Evolutionary conservation across 192 early-diverging fungal species (phyloP).

Genomic region (Thamnidium elegans): DNA sequence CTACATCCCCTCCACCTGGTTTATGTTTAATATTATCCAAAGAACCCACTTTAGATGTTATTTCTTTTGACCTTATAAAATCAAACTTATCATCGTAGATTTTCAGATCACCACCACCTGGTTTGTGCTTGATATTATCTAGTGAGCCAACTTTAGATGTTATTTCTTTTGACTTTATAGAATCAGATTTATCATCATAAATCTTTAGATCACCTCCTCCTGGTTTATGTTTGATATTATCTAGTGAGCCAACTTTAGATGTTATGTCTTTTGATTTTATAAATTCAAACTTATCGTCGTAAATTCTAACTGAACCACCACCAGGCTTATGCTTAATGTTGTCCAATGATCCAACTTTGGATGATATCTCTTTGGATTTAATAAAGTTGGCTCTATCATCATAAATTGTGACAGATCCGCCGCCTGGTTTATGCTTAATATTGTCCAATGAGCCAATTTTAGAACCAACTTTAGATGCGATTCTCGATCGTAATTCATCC

Average conservation of each 20-base stretch:
- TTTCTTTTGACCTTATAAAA: constrained; percentile 10
- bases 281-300: constrained; percentile 4
- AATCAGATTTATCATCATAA: constrained; percentile 8
- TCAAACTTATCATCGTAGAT: constrained; percentile 4
- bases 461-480: background rate
- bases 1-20: constrained; percentile 15
- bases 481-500: background rate
- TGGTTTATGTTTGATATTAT: constrained; percentile 7
- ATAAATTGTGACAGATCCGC: constrained; percentile 13
- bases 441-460: constrained; percentile 4
- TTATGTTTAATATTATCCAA: constrained; percentile 24
- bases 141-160: constrained; percentile 15
- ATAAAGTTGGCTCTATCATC: constrained; percentile 17
- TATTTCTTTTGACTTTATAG: constrained; percentile 16
- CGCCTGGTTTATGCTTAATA: background rate
- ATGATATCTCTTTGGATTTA: background rate
- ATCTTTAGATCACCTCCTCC: background rate
- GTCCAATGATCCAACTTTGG: constrained; percentile 14
- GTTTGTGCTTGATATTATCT: constrained; percentile 25
- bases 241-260: background rate
- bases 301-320: constrained; percentile 4
- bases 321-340: constrained; percentile 16
- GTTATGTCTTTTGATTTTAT: constrained; percentile 8
- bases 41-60: constrained; percentile 15
- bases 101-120: constrained; percentile 12